phyloP scores from a whole-genome alignment of 2,329 filamentous ascomycete genomes.

The Apiospora marii region DNA sequence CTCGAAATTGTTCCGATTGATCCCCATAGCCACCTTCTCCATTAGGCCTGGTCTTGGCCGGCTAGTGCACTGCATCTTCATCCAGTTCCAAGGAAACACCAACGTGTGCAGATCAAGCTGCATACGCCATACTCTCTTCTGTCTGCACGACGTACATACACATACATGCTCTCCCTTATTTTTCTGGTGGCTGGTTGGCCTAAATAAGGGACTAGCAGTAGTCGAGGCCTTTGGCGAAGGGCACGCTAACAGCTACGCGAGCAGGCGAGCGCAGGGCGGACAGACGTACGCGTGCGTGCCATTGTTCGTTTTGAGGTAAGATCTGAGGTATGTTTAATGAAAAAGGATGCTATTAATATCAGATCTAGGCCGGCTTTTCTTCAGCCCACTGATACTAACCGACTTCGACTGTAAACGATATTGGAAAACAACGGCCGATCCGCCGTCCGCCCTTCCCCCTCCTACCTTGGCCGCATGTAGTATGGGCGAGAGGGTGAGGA shows the following conservation, averaged over 20 bases:
- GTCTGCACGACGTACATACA: conserved; percentile 4
- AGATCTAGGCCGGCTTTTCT: background rate
- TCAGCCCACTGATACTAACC: conserved; percentile 5
- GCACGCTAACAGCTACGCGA: conserved; percentile 14
- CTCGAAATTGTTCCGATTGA: conserved; percentile 15
- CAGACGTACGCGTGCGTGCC: background rate
- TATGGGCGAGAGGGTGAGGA: background rate
- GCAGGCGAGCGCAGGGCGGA: conserved; percentile 1
- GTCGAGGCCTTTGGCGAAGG: conserved; percentile 4
- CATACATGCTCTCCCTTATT: background rate
- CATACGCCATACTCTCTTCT: conserved; percentile 15
- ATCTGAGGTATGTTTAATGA: conserved; percentile 13
- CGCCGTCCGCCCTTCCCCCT: background rate
- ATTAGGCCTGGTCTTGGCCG: conserved; percentile 1
- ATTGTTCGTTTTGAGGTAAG: conserved; percentile 8
- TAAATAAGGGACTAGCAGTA: background rate
- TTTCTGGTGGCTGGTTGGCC: conserved; percentile 3
- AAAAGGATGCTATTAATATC: conserved; percentile 20
- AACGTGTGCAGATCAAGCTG: conserved; percentile 14
- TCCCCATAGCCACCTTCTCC: conserved; percentile 16
- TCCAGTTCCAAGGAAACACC: conserved; percentile 16
- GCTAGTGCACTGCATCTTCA: conserved; percentile 19
- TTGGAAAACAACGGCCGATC: conserved; percentile 15
- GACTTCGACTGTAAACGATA: conserved; percentile 15
- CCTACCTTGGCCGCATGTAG: conserved; percentile 6